Base-by-base conservation (phyloP, 441 rosid species). In the Brassica balearica region DNA sequence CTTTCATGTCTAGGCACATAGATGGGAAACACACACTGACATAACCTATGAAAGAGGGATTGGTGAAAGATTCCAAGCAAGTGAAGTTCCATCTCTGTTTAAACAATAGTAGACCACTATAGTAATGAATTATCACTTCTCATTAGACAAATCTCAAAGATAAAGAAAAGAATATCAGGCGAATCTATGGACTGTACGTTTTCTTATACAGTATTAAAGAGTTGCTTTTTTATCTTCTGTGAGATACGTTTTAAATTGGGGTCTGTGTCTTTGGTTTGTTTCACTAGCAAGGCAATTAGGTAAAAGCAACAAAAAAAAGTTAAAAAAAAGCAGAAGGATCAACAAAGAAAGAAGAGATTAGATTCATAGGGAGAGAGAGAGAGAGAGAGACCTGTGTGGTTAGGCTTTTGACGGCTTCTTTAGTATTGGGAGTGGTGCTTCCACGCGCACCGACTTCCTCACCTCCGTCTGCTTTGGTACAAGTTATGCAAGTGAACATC, bases 371-470 rank as follows among this genome's bases (percentile, higher is more conserved):
- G 70, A 66, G 70, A 59, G 72, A 19, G 19, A 51, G 38, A 51
- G 38, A 62, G 65, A 69, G 60, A 60, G 41, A 34, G 19, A 95
- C 99, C 98, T 96, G 99, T 53, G 95, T 69, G 65, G 99, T 96
- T 76, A 96, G 92, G 97, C 97, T 91, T 87, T 92, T 96, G 93
- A 94, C 99, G 90, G 98, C 94, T 84, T 96, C 99, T 83, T 89
- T 96, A 5, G 97, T 85, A 76, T 85, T 88, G 25, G 97, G 97
- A 71, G 97, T 88, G 41, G 85, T 82, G 85, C 87, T 86, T 3
- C 96, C 98, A 86, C 98, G 94, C 89, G 92, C 88, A 81, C 80
- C 83, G 62, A 77, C 89, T 22, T 86, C 95, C 43, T 87, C 98
- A 41, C 86, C 92, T 46, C 90, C 96, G 1, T 95, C 99, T 14